Evolutionary conservation across 1,284 basidiomycete genomes (phyloP), one percentile per base, ranked within the genome.

Genomic region (Cutaneotrichosporon sp.): DNA sequence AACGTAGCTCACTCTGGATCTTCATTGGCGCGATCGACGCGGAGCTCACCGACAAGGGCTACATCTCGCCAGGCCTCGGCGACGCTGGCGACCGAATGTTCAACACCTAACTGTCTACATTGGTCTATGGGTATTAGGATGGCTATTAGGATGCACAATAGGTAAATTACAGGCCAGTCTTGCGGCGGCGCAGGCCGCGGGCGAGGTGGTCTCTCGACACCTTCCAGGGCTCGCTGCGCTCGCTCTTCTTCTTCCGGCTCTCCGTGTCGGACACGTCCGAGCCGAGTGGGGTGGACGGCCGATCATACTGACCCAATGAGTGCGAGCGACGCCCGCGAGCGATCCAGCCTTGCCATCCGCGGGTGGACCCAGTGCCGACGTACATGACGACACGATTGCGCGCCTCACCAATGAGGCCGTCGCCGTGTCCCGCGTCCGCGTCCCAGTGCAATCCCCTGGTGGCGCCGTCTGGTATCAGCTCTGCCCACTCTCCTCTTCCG

Each of bases 51-150:
- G 63, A 70, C 0, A 84, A 89, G 49, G 93, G 92, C 9, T 83
- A 92, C 66, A 90, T 96, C 66, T 85, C 83, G 18, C 92, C 93
- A 10, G 93, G 92, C n/a, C 83, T 95, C 51, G 93, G 92, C 5
- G 92, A 95, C 76, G 87, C 90, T 47, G 91, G 66, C 30, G 66
- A 68, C 61, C 42, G 66, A 34, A 46, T 68, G 63, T 68, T 65
- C 61, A 68, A 65, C 53, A 68, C 66, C 42, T 46, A 56, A 38
- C 18, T 16, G 30, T 38, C n/a, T 38, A 34, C 36, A 38, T 34
- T 38, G 32, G 36, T 56, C 36, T 21, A 36, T 38, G n/a, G 26
- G 53, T 4, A 36, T n/a, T 34, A 38, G 16, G 22, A 34, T 56
- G 16, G 51, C 31, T 8, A 53, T 18, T n/a, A 14, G 30, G 40